A percentile compares a stretch with the other conserved stretches of the same genome.
Conservation (phyloP, 768 basidiomycete species). For the Mycena belliarum region DNA sequence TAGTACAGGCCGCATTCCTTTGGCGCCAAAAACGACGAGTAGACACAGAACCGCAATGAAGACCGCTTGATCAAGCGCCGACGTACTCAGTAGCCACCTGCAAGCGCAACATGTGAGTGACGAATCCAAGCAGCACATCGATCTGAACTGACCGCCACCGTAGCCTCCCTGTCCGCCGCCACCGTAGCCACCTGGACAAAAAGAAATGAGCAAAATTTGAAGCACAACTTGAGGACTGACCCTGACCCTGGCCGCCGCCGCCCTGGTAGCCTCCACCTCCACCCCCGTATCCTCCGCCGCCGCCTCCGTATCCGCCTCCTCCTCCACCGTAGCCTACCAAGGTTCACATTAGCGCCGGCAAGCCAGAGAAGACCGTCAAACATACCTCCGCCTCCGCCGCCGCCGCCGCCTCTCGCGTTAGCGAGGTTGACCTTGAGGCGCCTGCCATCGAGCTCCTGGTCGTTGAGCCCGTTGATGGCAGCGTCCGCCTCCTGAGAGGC, state of each 20-base stretch:
- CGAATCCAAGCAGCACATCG: neutral
- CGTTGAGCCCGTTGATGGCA: constrained; percentile 13
- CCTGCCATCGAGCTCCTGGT: constrained; percentile 17
- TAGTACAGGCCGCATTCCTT: constrained; percentile 8
- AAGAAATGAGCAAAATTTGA: too few relatives aligned
- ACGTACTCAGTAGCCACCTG: neutral
- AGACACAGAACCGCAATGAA: neutral
- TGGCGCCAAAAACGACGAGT: neutral
- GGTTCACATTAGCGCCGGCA: neutral
- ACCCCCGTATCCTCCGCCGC: neutral
- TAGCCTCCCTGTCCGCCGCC: neutral
- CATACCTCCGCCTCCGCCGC: neutral
- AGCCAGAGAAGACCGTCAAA: neutral
- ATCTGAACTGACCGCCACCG: neutral
- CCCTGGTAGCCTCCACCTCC: neutral
- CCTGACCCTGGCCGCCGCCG: neutral
- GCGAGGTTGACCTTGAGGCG: constrained; percentile 18
- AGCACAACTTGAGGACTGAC: too few relatives aligned
- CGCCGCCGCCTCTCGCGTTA: constrained; percentile 9
- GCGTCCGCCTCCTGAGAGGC: constrained; percentile 9
- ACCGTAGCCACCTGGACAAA: neutral
- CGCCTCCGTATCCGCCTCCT: neutral
- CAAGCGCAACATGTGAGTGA: neutral
- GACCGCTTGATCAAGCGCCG: neutral
- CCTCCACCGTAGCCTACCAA: constrained; percentile 1